Base-by-base conservation (phyloP, 2,329 filamentous ascomycete genomes). In the Neofusicoccum sp. region DNA sequence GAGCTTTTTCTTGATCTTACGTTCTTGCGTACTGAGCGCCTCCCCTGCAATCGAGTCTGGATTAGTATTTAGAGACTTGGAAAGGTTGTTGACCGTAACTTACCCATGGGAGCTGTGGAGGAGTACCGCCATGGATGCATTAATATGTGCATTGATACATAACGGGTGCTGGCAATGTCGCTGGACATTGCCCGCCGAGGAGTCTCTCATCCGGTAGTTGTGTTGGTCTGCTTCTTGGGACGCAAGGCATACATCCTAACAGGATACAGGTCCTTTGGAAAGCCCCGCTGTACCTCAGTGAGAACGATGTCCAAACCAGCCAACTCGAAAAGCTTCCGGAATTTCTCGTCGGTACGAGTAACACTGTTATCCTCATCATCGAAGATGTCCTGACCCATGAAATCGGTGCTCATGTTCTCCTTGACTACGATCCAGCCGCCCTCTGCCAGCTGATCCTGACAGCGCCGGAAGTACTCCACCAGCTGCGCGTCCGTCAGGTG, bases 231-330 rank as follows among this genome's bases (percentile, higher is more conserved):
- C 31, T 45, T 58, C 44, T 45, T 52, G 3, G 87, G 86, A 68
- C 85, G 86, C 69, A 96, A 76, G 1, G 91, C 93, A 77, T 93
- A 97, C 74, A 89, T 89, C 69, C 86, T 85, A 16, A 97, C 89
- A 0, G 91, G 90, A 68, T 89, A 88, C 36, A 96, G 74, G 47
- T 83, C 83, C 48, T 84, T 86, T 1, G 88, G 87, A 54, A 95
- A 88, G 0, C 91, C 91, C 41, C 82, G 84, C 77, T 96, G 91
- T 56, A 91, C 68, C 73, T 95, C 91, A 0, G 85, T 87, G 72
- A 80, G 85, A 39, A 92, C 77, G n/a, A 97, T 72, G 61, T 80
- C 83, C 67, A 96, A 73, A 0, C 87, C 89, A 0, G 91, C 90
- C 56, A 87, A 74, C 61, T 84, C 80, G 71, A 97, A 96, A 7